A percentile compares a stretch with the other conserved stretches of the same genome.
Conservation (phyloP, 257 asterid genomes). For the Orobanche coerulescens region DNA sequence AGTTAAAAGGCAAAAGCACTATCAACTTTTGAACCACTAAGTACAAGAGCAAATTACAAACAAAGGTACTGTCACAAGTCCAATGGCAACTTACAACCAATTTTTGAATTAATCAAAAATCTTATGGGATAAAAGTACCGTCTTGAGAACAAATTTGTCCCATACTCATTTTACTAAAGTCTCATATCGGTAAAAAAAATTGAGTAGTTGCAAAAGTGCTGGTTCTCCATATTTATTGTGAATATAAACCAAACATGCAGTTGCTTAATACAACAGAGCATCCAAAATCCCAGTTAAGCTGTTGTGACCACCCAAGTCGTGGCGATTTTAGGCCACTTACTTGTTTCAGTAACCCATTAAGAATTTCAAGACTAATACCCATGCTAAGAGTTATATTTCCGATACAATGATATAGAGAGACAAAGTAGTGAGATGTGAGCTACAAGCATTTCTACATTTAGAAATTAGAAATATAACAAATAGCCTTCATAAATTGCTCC, state of each 20-base stretch:
- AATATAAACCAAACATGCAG: conserved; percentile 1
- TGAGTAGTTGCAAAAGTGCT: neutral
- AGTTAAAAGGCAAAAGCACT: too few species aligned
- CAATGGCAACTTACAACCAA: neutral
- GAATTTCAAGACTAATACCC: neutral
- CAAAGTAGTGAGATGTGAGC: neutral
- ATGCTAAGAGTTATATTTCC: neutral
- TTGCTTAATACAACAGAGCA: neutral
- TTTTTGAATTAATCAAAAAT: neutral
- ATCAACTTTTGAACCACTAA: too few species aligned
- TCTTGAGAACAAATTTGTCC: neutral
- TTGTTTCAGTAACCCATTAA: neutral
- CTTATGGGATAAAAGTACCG: neutral
- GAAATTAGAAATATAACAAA: conserved; percentile 9
- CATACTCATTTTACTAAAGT: neutral
- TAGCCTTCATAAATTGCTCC: neutral
- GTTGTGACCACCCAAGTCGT: neutral
- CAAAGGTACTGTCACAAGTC: neutral
- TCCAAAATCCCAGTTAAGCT: neutral
- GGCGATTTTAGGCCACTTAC: neutral
- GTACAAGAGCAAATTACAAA: neutral
- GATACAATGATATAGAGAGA: neutral
- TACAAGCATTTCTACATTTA: conserved; percentile 9
- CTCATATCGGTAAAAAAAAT: neutral
- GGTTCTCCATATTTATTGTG: neutral